Percentiles rank a stretch among this genome's conserved stretches.
These are phyloP conservation scores for Phellopilus nigrolimitatus DNA, from an alignment of 1,284 basidiomycete genomes.

Conservation along the genomic window DNA sequence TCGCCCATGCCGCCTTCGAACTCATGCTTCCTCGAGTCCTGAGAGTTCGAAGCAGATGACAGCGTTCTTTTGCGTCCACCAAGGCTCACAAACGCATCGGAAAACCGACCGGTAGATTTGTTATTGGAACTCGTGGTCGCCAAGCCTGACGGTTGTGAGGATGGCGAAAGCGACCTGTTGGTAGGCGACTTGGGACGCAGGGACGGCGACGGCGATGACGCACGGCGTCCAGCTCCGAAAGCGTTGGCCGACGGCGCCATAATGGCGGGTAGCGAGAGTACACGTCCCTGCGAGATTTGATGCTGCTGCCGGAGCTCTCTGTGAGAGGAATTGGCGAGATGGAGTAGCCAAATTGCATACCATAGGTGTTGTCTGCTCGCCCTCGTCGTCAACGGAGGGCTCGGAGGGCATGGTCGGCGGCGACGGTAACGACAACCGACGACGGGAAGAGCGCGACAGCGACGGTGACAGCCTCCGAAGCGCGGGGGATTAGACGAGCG, in stretches of 20 bases:
- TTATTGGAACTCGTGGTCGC: constrained; percentile 10
- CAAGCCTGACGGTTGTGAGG: constrained; percentile 15
- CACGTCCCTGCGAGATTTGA: constrained; percentile 11
- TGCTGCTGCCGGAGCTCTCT: not conserved
- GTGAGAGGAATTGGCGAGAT: not conserved
- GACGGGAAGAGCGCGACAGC: not conserved
- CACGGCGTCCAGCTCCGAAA: constrained; percentile 11
- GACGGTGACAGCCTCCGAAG: not conserved
- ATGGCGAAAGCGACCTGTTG: constrained; percentile 8
- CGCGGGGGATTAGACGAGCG: constrained; percentile 1
- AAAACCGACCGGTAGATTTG: constrained; percentile 16
- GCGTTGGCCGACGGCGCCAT: constrained; percentile 1
- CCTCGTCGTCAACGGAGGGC: constrained; percentile 10
- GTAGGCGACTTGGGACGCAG: constrained; percentile 11
- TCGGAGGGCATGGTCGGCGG: constrained; percentile 12
- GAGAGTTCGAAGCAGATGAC: constrained; percentile 10
- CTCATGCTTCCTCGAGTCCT: not conserved
- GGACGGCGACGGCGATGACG: constrained; percentile 12
- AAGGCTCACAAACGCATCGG: constrained; percentile 16
- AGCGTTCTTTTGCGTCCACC: constrained; percentile 14
- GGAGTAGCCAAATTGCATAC: not conserved
- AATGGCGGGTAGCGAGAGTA: constrained; percentile 8
- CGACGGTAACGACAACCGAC: constrained; percentile 5
- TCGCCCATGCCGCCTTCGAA: constrained; percentile 2
- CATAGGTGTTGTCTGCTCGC: constrained; percentile 6